Evolutionary conservation across 441 rosid genomes (phyloP), one percentile per base, ranked within the genome.

Genomic region (Jatropha multifida): DNA sequence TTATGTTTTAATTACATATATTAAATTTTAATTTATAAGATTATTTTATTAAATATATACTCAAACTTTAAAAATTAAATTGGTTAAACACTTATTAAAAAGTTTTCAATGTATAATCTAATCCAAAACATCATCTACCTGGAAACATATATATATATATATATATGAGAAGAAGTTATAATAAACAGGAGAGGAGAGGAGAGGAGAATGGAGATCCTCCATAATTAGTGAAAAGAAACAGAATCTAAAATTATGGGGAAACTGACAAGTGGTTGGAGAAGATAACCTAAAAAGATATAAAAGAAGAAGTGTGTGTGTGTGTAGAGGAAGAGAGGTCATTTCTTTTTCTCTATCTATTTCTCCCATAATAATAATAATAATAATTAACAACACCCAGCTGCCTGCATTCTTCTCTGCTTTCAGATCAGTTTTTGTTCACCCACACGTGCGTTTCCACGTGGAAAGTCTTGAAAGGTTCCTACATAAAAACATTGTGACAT

Each of bases 191-290:
- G 38, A 13, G 3, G 49, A 5, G 44, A 55, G 4, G 10, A 15
- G 38, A 13, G 3, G 49, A 5, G 44, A 37, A 32, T 32, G 40
- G 67, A 63, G 26, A 37, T 60, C 23, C 15, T 55, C 66, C 66
- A 62, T 44, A 26, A 10, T 59, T 59, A 6, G 32, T 26, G 37
- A 59, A 59, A 23, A 14, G 37, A 18, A 11, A 74, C 7, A 69
- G 66, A 77, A 77, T 74, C 73, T 62, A 13, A 72, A 54, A 51
- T 48, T 37, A 72, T 78, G 79, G 76, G 76, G 68, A 66, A 63
- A 37, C 78, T 79, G 82, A 76, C 84, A 74, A 71, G 75, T 74
- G 41, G 76, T 65, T 69, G 78, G 68, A 55, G 81, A 71, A 71
- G 77, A 83, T 80, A 80, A 76, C 73, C 82, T 65, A 76, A 70